phyloP scores from a whole-genome alignment of 139 green algal genomes.

The Diplosphaera chodatii region DNA sequence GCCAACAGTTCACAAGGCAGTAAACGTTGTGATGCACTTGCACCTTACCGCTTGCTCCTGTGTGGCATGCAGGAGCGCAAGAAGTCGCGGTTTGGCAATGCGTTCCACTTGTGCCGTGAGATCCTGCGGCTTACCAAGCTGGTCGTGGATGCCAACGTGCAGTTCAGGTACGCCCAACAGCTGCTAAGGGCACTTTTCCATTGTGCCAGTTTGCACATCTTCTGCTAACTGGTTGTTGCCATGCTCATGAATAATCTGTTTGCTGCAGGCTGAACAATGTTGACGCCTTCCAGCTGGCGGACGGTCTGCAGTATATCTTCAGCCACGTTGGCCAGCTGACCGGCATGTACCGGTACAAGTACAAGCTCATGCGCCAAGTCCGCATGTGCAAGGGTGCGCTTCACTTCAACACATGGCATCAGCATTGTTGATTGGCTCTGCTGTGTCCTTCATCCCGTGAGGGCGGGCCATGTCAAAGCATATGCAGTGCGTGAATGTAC shows the following conservation, averaged over 20 bases:
- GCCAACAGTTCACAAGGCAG: too few relatives aligned
- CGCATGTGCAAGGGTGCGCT: conserved; percentile 85
- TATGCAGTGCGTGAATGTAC: not conserved
- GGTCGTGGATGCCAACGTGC: conserved; percentile 94
- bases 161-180: conserved; percentile 57
- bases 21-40: too few relatives aligned
- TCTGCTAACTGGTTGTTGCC: not conserved
- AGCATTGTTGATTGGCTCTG: too few relatives aligned
- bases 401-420: too few relatives aligned
- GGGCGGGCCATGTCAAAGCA: too few relatives aligned
- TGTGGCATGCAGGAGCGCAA: conserved; percentile 77
- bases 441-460: too few relatives aligned
- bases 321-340: conserved; percentile 98
- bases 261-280: conserved; percentile 97
- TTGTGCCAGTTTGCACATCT: too few relatives aligned
- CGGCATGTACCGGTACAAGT: conserved; percentile 97
- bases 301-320: conserved; percentile 99
- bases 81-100: conserved; percentile 98
- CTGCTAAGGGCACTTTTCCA: too few relatives aligned
- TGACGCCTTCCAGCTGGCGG: conserved; percentile 97
- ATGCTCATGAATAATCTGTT: conserved; percentile 26
- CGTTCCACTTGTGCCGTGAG: conserved; percentile 98
- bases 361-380: conserved; percentile 98
- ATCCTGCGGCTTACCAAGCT: conserved; percentile 99
- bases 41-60: too few relatives aligned